Conservation (phyloP, 1,139 yeast genomes). For the Kluyveromyces marxianus region DNA sequence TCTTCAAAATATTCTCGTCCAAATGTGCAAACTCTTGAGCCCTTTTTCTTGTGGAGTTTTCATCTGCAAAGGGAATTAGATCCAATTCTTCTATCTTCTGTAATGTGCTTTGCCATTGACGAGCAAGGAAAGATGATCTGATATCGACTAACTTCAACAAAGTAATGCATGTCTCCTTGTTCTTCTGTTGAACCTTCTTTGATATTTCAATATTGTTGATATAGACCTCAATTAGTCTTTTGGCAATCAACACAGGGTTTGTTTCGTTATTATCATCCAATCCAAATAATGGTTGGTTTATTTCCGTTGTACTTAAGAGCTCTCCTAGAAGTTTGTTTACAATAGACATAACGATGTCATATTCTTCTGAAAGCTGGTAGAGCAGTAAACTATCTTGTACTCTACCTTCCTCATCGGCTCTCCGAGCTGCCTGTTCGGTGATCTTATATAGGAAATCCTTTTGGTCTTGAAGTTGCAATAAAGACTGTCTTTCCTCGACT, state of each 20-base stretch:
- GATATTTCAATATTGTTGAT: conserved; percentile 39
- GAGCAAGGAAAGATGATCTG: conserved; percentile 50
- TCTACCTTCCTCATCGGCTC: conserved; percentile 90
- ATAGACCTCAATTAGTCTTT: conserved; percentile 48
- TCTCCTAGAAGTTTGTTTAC: conserved; percentile 79
- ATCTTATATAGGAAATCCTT: conserved; percentile 55
- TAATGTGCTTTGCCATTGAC: conserved; percentile 59
- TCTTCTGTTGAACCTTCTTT: conserved; percentile 41
- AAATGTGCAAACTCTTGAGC: conserved; percentile 54
- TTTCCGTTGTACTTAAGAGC: conserved; percentile 62
- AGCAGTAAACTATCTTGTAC: conserved; percentile 76
- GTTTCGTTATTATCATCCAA: conserved; percentile 33
- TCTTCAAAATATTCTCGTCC: conserved; percentile 68
- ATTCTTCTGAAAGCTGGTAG: conserved; percentile 84
- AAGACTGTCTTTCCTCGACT: conserved; percentile 68
- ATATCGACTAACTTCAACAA: conserved; percentile 63
- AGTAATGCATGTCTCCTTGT: conserved; percentile 55
- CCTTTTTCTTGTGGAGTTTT: conserved; percentile 43
- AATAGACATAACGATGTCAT: conserved; percentile 71
- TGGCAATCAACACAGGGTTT: conserved; percentile 46
- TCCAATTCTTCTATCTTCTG: conserved; percentile 50
- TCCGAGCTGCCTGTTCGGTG: conserved; percentile 76
- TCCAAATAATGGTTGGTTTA: conserved; percentile 49
- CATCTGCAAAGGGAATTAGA: conserved; percentile 49
- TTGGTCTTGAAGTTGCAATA: conserved; percentile 52